Percentiles rank a stretch among this genome's conserved stretches.
phyloP scores from a whole-genome alignment of 108 stramenopile species.

The Aurantiochytrium sp. region DNA sequence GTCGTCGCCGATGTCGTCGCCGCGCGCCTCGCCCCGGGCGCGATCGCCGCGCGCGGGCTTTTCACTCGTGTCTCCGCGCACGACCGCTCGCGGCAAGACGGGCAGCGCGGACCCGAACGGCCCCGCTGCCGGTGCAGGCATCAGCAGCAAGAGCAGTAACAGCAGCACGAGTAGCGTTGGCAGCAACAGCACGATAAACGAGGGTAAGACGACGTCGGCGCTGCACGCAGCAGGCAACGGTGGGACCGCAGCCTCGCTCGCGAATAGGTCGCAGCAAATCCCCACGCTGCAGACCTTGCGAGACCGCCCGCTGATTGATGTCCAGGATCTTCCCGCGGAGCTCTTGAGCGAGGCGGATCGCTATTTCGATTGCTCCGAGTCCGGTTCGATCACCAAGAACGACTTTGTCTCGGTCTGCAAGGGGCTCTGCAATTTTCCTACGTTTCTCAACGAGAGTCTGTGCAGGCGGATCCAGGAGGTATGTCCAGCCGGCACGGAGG shows the following conservation, averaged over 20 bases:
- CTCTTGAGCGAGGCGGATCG: not conserved
- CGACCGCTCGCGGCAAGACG: not conserved
- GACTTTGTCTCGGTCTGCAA: slow-evolving; percentile 18
- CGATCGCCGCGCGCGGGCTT: slow-evolving; percentile 31
- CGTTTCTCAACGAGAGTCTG: not conserved
- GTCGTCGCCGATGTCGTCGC: not conserved
- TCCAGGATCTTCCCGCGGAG: not conserved
- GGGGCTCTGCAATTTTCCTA: not conserved
- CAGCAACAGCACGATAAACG: no score
- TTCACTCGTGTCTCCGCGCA: not conserved
- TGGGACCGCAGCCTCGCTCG: no score
- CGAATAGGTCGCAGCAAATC: not conserved
- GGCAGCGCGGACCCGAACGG: not conserved
- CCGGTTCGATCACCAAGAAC: not conserved
- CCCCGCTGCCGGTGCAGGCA: no score
- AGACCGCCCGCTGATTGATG: not conserved
- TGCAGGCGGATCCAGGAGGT: slow-evolving; percentile 18
- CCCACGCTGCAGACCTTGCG: not conserved
- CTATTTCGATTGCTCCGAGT: not conserved
- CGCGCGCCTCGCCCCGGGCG: not conserved
- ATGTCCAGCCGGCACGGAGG: no score
- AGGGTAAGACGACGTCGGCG: no score
- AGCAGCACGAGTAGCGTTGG: no score
- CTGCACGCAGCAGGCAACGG: no score
- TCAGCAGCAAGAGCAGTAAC: no score